Evolutionary conservation across 495 filamentous ascomycete species (phyloP), one percentile per base, ranked within the genome.

Genomic region (Schizothecium vesticola): DNA sequence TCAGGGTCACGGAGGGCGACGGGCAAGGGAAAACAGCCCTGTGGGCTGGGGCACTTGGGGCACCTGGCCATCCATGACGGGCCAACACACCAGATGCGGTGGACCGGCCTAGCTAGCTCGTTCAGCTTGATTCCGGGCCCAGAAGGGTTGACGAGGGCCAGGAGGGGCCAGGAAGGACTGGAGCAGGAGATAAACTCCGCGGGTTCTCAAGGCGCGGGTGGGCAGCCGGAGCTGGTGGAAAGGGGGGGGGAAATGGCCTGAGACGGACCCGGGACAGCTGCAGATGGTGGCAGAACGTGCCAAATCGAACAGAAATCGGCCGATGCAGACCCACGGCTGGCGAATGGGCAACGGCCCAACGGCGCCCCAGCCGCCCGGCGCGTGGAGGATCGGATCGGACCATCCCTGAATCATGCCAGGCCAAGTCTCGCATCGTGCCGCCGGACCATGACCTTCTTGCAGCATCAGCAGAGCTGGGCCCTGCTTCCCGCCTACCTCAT

Each of bases 161-260:
- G 28, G 28, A 10, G 2, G 28, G 28, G 8, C 8, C 28, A 26
- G 26, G 29, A 56, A 61, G 61, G 56, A 60, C 59, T 67, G 64
- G 64, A 56, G 60, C 59, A 72, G 64, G 72, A 69, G 71, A 72
- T 69, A 75, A 69, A 67, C 51, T 71, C 66, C 67, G 67, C 55
- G 55, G 36, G 56, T 61, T 61, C 62, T 61, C 61, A 43, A 63
- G 65, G 33, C 64, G 21, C 57, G 64, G 69, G 59, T 56, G 69
- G 57, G 70, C 65, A 69, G 67, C 71, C 70, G 72, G 67, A 70
- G 76, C 68, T 68, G 70, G 61, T 71, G 70, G 73, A 74, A 77
- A 75, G 76, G 75, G 71, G 75, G 71, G 61, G 70, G 70, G 73
- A 74, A 77, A 76, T 79, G 75, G 77, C 57, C 72, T 76, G 77